A percentile compares a stretch with the other conserved stretches of the same genome.
Evolutionary conservation across 345 rosid species (phyloP).

Genomic region (Citrus glauca): DNA sequence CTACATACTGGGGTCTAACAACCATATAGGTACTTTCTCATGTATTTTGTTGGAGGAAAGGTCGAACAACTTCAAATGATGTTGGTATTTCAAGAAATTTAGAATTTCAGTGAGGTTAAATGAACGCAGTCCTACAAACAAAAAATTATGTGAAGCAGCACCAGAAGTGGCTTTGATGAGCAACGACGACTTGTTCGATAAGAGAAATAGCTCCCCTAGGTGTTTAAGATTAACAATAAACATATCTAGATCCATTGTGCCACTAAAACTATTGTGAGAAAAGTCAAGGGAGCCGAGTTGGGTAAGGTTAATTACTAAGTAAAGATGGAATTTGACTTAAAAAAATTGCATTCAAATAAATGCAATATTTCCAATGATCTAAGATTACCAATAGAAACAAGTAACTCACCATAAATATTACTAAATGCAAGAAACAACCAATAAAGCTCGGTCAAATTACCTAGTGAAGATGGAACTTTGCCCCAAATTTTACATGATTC

Average conservation of each 20-base stretch:
- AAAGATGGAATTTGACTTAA: neutral
- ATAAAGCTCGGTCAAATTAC: neutral
- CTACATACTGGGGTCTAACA: neutral
- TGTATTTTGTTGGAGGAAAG: neutral
- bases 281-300: neutral
- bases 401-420: neutral
- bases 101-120: neutral
- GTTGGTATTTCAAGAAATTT: neutral
- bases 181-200: neutral
- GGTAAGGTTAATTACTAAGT: neutral
- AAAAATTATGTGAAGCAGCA: neutral
- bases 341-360: neutral
- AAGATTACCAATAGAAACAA: slow-evolving; percentile 1
- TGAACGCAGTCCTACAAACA: neutral
- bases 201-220: neutral
- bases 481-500: neutral
- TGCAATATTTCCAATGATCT: neutral
- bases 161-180: neutral
- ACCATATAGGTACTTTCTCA: neutral
- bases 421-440: neutral
- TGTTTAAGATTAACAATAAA: neutral
- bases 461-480: neutral
- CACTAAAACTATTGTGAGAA: neutral
- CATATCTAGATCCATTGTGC: neutral
- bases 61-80: neutral